Percentiles rank a stretch among this genome's conserved stretches.
Conservation (phyloP, 2,329 filamentous ascomycete species). For the Colletotrichum salicis region DNA sequence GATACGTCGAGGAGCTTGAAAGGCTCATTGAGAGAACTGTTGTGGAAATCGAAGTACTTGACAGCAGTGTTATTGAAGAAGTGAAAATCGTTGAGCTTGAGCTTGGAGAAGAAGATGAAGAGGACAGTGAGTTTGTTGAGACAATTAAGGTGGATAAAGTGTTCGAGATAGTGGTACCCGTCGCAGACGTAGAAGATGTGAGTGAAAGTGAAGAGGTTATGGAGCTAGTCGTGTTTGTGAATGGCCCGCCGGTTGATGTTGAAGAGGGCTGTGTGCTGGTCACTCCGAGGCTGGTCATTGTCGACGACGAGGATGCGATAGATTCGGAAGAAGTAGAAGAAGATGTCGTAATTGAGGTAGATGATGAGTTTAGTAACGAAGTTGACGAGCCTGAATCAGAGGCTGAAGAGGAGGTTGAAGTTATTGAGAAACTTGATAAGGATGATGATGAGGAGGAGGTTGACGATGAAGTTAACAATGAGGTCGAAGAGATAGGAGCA, state of each 20-base stretch:
- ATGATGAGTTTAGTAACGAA: not conserved
- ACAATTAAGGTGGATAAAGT: not conserved
- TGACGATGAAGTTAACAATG: too few species aligned
- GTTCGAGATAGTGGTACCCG: not conserved
- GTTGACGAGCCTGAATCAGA: not conserved
- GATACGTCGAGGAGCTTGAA: too few species aligned
- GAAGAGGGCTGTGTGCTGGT: not conserved
- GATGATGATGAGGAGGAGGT: too few species aligned
- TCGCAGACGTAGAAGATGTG: not conserved
- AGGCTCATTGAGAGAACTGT: too few species aligned
- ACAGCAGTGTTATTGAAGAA: not conserved
- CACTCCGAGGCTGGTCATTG: not conserved
- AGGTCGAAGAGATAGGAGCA: too few species aligned
- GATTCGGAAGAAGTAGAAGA: not conserved
- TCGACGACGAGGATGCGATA: not conserved
- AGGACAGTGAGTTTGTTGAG: not conserved
- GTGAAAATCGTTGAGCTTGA: not conserved
- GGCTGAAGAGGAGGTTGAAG: not conserved
- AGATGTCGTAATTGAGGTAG: not conserved
- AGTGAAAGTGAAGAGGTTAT: not conserved
- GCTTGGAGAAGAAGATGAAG: not conserved
- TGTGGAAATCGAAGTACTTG: not conserved
- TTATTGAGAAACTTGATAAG: too few species aligned
- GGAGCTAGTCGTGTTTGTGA: not conserved
- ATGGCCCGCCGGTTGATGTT: not conserved